A percentile compares a stretch with the other conserved stretches of the same genome.
These are phyloP conservation scores for Schizochytrium sp. DNA, from an alignment of 108 stramenopile species.

Conservation along the genomic window DNA sequence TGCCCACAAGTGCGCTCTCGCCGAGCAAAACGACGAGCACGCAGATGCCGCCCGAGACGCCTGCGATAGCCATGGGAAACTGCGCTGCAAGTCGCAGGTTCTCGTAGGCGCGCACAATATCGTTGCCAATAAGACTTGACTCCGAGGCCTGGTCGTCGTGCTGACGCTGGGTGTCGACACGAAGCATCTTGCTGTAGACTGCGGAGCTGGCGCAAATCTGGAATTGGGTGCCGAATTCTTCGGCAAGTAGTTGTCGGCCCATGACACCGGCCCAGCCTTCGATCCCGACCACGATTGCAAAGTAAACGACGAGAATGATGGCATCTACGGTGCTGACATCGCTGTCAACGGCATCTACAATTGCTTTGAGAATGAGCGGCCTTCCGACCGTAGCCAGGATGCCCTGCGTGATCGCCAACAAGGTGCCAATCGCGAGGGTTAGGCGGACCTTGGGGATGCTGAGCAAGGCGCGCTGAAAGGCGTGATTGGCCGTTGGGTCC, in stretches of 20 bases:
- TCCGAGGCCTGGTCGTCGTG: background rate
- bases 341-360: background rate
- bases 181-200: background rate
- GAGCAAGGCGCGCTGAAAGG: background rate
- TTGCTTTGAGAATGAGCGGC: background rate
- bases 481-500: background rate
- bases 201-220: slow-evolving; percentile 14
- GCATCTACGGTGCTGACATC: background rate
- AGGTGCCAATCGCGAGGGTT: background rate
- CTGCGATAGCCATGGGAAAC: background rate
- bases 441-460: background rate
- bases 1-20: background rate
- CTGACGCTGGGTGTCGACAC: background rate
- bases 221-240: background rate
- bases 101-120: background rate
- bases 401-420: background rate
- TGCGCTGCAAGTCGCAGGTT: background rate
- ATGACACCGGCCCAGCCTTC: slow-evolving; percentile 11
- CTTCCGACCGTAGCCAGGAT: background rate
- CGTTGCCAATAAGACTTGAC: background rate
- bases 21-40: background rate
- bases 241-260: background rate
- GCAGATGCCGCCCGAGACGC: background rate
- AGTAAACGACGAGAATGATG: background rate
- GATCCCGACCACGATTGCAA: background rate